These are phyloP conservation scores for Fraxinus pennsylvanica DNA, from an alignment of 257 asterid species.

Conservation along the genomic window DNA sequence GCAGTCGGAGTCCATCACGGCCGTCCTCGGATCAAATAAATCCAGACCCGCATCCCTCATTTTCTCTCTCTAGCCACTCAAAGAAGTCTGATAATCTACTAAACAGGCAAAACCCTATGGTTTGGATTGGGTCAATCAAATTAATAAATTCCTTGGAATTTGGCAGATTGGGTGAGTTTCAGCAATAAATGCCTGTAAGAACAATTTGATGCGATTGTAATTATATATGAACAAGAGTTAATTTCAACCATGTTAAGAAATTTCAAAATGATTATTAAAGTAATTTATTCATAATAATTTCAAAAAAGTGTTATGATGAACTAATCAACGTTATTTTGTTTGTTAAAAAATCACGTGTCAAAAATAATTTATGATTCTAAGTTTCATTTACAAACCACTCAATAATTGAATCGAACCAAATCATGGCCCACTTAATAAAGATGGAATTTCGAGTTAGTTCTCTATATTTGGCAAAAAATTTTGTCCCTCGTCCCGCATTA, in stretches of 20 bases:
- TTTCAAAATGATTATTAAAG: background rate
- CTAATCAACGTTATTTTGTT: too few species aligned
- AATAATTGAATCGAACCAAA: too few species aligned
- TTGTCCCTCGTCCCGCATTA: too few species aligned
- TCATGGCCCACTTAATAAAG: too few species aligned
- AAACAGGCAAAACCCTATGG: background rate
- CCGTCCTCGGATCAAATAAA: slow-evolving; percentile 76
- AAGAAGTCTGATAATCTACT: slow-evolving; percentile 16
- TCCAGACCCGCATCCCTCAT: slow-evolving; percentile 72
- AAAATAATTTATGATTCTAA: too few species aligned
- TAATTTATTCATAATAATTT: too few species aligned
- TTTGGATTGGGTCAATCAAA: background rate
- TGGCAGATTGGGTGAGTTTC: background rate
- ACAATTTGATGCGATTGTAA: background rate
- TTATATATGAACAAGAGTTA: background rate
- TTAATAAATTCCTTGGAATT: background rate
- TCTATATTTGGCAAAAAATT: too few species aligned
- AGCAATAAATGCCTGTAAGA: background rate
- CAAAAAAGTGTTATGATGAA: too few species aligned
- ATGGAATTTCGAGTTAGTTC: too few species aligned
- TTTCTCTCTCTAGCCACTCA: background rate
- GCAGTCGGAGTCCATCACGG: slow-evolving; percentile 62
- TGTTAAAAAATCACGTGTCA: too few species aligned
- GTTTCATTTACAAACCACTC: too few species aligned
- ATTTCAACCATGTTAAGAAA: background rate